phyloP scores from a whole-genome alignment of 1,139 yeast genomes.

The Saccharomyces pastorianus region DNA sequence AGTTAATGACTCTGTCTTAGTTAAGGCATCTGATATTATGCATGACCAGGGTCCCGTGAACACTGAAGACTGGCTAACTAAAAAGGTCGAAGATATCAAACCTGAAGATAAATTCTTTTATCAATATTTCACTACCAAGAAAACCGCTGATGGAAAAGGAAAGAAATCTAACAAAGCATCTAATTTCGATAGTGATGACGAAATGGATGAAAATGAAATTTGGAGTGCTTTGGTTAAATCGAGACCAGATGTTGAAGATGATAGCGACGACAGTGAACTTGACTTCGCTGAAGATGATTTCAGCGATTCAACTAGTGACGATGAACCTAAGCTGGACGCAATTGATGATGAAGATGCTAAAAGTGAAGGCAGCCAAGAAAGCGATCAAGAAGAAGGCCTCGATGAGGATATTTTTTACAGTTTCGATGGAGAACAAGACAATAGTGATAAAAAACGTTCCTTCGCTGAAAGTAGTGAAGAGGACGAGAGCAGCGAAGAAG shows the following conservation, averaged over 20 bases:
- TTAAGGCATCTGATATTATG: constrained; percentile 51
- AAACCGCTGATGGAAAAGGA: constrained; percentile 34
- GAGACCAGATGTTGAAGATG: constrained; percentile 71
- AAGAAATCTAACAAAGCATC: constrained; percentile 28
- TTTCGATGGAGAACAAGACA: constrained; percentile 24
- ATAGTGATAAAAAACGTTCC: constrained; percentile 18
- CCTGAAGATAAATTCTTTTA: constrained; percentile 89
- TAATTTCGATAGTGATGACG: constrained; percentile 43
- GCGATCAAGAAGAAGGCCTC: constrained; percentile 7
- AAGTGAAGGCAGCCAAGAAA: constrained; percentile 26
- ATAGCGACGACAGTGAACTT: constrained; percentile 43
- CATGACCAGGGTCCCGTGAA: constrained; percentile 57
- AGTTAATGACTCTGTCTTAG: constrained; percentile 62
- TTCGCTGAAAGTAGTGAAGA: constrained; percentile 18
- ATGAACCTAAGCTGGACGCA: constrained; percentile 29
- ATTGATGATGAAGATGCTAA: constrained; percentile 23
- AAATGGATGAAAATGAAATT: constrained; percentile 67
- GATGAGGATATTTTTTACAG: constrained; percentile 11
- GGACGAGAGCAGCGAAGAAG: constrained; percentile 20
- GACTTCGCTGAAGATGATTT: constrained; percentile 31
- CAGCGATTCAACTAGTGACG: constrained; percentile 30
- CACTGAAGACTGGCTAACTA: constrained; percentile 72
- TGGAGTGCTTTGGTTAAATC: constrained; percentile 87
- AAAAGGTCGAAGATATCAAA: constrained; percentile 55
- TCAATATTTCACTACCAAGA: constrained; percentile 70